Conservation (phyloP, 139 green algal genomes). For the Micromonas pusilla region DNA sequence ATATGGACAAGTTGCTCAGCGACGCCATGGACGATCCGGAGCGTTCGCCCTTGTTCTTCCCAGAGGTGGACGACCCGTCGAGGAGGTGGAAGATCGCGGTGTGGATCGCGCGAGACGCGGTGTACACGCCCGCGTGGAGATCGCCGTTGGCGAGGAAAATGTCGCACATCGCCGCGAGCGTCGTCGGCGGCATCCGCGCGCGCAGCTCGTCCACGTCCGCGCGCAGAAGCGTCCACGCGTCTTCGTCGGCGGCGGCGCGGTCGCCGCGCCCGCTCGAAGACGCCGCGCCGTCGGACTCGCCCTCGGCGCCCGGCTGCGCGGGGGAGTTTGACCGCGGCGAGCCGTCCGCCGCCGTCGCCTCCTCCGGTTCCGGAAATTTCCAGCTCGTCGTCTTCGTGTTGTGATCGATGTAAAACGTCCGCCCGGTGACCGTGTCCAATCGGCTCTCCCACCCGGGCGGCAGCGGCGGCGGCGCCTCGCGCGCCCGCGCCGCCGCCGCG, state of each 20-base stretch:
- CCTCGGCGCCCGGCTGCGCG: too few relatives aligned
- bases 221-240: slow-evolving; percentile 21
- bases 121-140: slow-evolving; percentile 91
- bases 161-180: slow-evolving; percentile 58
- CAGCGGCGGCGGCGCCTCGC: slow-evolving; percentile 20
- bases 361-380: slow-evolving; percentile 42
- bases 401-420: slow-evolving; percentile 93
- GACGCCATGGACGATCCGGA: not conserved
- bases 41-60: not conserved
- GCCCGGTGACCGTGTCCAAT: slow-evolving; percentile 59
- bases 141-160: slow-evolving; percentile 85
- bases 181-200: slow-evolving; percentile 34
- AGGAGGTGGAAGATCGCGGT: slow-evolving; percentile 44
- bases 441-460: slow-evolving; percentile 80
- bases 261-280: not conserved
- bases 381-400: slow-evolving; percentile 80
- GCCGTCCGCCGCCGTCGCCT: not conserved
- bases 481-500: not conserved
- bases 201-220: slow-evolving; percentile 45
- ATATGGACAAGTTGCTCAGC: slow-evolving; percentile 19
- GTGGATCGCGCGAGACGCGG: slow-evolving; percentile 51
- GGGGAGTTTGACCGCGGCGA: not conserved
- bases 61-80: not conserved
- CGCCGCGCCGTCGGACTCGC: not conserved
- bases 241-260: not conserved